A percentile compares a stretch with the other conserved stretches of the same genome.
Conservation (phyloP, 1,284 basidiomycete species). For the Agaricales sp. region DNA sequence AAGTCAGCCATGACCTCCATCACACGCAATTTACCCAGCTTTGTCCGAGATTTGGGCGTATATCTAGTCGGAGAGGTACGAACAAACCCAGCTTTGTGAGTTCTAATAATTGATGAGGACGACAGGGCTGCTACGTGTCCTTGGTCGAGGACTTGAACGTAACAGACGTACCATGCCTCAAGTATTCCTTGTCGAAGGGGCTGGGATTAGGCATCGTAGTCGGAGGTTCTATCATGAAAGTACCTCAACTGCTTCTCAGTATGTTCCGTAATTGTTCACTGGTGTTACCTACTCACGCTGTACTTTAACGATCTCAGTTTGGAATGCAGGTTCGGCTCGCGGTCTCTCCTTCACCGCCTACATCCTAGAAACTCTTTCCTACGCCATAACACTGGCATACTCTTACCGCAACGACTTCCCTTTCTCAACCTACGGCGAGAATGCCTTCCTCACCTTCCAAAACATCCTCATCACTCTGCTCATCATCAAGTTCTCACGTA, state of each 20-base stretch:
- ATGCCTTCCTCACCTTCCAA: conserved; percentile 79
- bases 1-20: conserved; percentile 51
- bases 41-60: conserved; percentile 72
- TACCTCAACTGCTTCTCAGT: conserved; percentile 81
- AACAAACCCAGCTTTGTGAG: neutral
- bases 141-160: conserved; percentile 86
- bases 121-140: conserved; percentile 81
- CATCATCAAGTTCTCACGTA: conserved; percentile 54
- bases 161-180: conserved; percentile 78
- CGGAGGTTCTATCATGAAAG: conserved; percentile 92
- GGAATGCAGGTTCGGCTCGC: conserved; percentile 61
- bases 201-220: conserved; percentile 89
- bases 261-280: conserved; percentile 20
- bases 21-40: conserved; percentile 70
- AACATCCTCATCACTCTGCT: conserved; percentile 77
- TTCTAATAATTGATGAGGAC: conserved; percentile 1
- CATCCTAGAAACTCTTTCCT: conserved; percentile 77
- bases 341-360: conserved; percentile 80
- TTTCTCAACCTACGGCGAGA: conserved; percentile 94
- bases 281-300: conserved; percentile 2
- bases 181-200: conserved; percentile 87
- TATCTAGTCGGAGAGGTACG: conserved; percentile 75
- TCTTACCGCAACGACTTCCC: conserved; percentile 78
- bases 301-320: conserved; percentile 28
- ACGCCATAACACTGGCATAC: conserved; percentile 83